Base-by-base conservation (phyloP, 345 rosid genomes). In the Eucalyptus cloeziana region DNA sequence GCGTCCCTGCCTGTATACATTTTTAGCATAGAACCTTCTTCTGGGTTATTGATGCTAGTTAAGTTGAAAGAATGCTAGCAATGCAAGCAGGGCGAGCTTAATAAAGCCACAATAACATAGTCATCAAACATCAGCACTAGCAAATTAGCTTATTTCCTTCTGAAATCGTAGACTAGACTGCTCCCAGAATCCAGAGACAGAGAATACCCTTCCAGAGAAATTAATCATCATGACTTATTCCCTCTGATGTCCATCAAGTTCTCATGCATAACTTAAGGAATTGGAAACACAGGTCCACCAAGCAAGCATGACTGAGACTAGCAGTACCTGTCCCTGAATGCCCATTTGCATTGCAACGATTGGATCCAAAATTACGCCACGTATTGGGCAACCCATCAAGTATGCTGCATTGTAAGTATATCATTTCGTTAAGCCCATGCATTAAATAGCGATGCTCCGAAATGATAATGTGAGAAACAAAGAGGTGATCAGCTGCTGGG, bases 361-460 rank as follows among this genome's bases (percentile, higher is more conserved):
- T 33, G 99, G 99, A 89, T 97, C 98, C 91, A 96, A 92, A 92
- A 97, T 96, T 90, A 96, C 98, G 79, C 99, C 99, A 71, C 99
- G 97, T 92, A 97, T 92, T 40, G 99, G 99, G 93, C 99, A 97
- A 56, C 98, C 99, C 99, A 96, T 93, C 83, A 97, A 98, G 89
- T 97, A 96, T 80, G 99, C 98, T 97, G 93, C 85, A 40, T 76
- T 89, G 52, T 8, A 86, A 86, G 86, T 85, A 44, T 85, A 90
- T 16, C 85, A 24, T 89, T 45, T 16, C 43, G 90, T 25, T 88
- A 50, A 91, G 22, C 49, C 47, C 86, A 45, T 79, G 56, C 87
- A 37, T 85, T 51, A 54, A 83, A 43, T 50, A n/a, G 64, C 2
- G 4, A 88, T 44, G 56, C 49, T 56, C 50, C 4, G 6, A 69